phyloP scores from a whole-genome alignment of 2,329 filamentous ascomycete genomes.

The Colletotrichum sp. region DNA sequence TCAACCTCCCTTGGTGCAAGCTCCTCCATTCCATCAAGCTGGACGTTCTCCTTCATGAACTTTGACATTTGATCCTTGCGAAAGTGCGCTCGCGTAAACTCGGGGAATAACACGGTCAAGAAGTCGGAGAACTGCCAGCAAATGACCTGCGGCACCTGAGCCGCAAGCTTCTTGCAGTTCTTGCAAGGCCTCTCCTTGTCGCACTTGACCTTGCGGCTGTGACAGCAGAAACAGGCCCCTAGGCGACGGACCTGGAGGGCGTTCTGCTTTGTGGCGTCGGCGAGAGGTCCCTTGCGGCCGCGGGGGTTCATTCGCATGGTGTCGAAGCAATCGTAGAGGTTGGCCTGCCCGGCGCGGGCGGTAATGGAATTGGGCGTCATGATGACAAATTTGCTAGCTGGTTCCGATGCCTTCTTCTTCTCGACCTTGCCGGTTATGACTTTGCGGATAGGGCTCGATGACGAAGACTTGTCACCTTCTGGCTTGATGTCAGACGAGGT shows the following conservation, averaged over 20 bases:
- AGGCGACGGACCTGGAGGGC: slow-evolving; percentile 58
- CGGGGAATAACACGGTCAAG: slow-evolving; percentile 54
- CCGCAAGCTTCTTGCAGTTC: slow-evolving; percentile 58
- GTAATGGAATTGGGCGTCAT: slow-evolving; percentile 59
- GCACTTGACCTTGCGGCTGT: slow-evolving; percentile 63
- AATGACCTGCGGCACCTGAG: slow-evolving; percentile 55
- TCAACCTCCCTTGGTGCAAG: slow-evolving; percentile 43
- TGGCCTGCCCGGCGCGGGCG: slow-evolving; percentile 53
- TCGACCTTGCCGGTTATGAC: slow-evolving; percentile 47
- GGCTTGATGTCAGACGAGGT: slow-evolving; percentile 31
- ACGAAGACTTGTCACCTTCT: slow-evolving; percentile 29
- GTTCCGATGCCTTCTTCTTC: slow-evolving; percentile 42
- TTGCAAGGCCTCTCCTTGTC: slow-evolving; percentile 60
- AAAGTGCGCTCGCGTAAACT: slow-evolving; percentile 55
- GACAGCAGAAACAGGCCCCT: slow-evolving; percentile 64
- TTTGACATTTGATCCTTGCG: slow-evolving; percentile 50
- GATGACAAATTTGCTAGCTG: slow-evolving; percentile 53
- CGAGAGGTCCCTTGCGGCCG: slow-evolving; percentile 60
- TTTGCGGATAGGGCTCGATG: slow-evolving; percentile 42
- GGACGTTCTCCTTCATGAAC: slow-evolving; percentile 55
- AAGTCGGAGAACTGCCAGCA: slow-evolving; percentile 67
- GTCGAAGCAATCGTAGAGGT: slow-evolving; percentile 61
- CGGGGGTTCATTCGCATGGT: slow-evolving; percentile 55
- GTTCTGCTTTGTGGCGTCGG: slow-evolving; percentile 57
- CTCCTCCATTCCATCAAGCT: slow-evolving; percentile 43